phyloP scores from a whole-genome alignment of 495 filamentous ascomycete genomes.

The Parmelia sp. region DNA sequence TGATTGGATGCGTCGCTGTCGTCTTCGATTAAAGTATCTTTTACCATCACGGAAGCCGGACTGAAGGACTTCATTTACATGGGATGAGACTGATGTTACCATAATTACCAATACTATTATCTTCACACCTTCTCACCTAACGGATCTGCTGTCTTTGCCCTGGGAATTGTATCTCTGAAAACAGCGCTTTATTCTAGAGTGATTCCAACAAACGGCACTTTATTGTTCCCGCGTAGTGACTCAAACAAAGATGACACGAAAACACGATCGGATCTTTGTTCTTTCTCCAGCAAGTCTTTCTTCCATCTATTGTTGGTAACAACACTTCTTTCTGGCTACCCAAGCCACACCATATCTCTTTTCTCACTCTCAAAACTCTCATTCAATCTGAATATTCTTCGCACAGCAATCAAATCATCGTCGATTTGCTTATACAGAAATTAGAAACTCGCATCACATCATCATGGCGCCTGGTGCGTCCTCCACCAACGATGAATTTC shows the following conservation, averaged over 20 bases:
- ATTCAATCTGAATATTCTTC: background rate
- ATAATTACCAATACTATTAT: constrained; percentile 20
- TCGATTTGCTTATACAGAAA: background rate
- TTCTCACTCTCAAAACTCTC: background rate
- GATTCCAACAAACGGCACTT: background rate
- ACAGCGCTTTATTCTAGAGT: background rate
- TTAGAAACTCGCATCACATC: background rate
- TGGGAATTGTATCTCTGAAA: background rate
- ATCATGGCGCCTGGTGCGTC: constrained; percentile 10
- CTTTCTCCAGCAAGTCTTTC: constrained; percentile 6
- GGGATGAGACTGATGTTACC: constrained; percentile 16
- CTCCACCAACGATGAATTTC: background rate
- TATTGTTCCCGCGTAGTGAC: constrained; percentile 2
- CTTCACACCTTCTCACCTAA: background rate
- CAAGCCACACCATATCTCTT: background rate
- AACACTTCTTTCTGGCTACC: background rate
- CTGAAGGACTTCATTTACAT: constrained; percentile 12
- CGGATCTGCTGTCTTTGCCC: background rate
- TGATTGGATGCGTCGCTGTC: constrained; percentile 1
- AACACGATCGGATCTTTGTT: background rate
- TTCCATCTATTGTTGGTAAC: constrained; percentile 10
- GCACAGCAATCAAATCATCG: background rate
- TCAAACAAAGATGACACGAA: constrained; percentile 2
- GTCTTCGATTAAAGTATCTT: constrained; percentile 15
- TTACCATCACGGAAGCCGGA: constrained; percentile 5